These are phyloP conservation scores for Alternaria tenuissima DNA, from an alignment of 2,329 filamentous ascomycete species.

Conservation along the genomic window DNA sequence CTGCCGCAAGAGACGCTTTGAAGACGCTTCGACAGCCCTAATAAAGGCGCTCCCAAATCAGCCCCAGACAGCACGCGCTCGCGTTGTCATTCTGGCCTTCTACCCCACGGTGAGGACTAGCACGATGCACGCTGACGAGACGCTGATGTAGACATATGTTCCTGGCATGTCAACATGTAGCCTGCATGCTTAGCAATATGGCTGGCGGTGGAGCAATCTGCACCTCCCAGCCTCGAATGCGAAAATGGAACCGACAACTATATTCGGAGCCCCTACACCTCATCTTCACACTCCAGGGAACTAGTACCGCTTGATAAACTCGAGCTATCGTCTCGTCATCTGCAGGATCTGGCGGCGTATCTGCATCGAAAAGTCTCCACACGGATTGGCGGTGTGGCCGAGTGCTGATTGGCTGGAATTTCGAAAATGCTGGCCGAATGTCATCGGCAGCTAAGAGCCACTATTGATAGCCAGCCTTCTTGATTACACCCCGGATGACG, in stretches of 20 bases:
- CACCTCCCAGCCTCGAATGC: slow-evolving; percentile 20
- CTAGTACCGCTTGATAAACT: slow-evolving; percentile 8
- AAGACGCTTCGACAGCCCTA: slow-evolving; percentile 16
- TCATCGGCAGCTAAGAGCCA: slow-evolving; percentile 24
- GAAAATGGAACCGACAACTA: not conserved
- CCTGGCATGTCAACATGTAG: slow-evolving; percentile 19
- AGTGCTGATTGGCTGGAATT: slow-evolving; percentile 39
- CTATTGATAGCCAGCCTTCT: slow-evolving; percentile 28
- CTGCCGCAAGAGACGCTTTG: slow-evolving; percentile 8
- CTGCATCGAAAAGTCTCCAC: slow-evolving; percentile 34
- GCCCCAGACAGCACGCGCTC: slow-evolving; percentile 36
- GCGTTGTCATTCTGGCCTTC: slow-evolving; percentile 16
- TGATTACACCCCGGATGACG: slow-evolving; percentile 21
- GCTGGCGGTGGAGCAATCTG: slow-evolving; percentile 20
- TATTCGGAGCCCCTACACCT: slow-evolving; percentile 5
- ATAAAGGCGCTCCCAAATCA: slow-evolving; percentile 20
- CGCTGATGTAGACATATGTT: slow-evolving; percentile 13
- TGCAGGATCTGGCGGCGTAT: slow-evolving; percentile 35
- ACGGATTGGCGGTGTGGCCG: slow-evolving; percentile 47
- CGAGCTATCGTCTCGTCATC: slow-evolving; percentile 35
- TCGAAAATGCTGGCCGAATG: slow-evolving; percentile 35
- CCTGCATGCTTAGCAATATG: slow-evolving; percentile 18
- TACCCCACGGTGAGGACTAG: slow-evolving; percentile 31
- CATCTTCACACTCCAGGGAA: slow-evolving; percentile 3
- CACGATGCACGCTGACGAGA: slow-evolving; percentile 32